Conservation (phyloP, 2,329 filamentous ascomycete species). For the Pezicula radicicola region DNA sequence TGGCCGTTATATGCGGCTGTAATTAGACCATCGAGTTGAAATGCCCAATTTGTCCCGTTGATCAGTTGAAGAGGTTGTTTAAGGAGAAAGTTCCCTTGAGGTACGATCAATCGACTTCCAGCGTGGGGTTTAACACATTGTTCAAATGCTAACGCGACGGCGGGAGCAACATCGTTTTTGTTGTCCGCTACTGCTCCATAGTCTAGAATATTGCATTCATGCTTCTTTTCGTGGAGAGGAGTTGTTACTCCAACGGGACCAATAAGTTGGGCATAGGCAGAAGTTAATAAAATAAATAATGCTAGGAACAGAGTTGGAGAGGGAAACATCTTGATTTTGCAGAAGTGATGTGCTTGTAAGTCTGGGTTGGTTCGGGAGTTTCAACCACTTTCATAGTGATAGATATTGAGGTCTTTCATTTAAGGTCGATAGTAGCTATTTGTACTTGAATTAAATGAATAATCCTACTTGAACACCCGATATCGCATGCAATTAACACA, state of each 20-base stretch:
- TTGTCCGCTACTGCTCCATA: slow-evolving; percentile 29
- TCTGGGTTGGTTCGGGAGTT: neutral
- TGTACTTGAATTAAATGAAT: too few relatives aligned
- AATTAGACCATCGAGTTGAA: slow-evolving; percentile 31
- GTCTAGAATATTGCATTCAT: slow-evolving; percentile 30
- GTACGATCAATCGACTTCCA: slow-evolving; percentile 24
- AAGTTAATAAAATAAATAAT: neutral
- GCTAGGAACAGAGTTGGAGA: neutral
- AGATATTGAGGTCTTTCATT: neutral
- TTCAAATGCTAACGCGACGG: slow-evolving; percentile 25
- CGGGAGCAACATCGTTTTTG: slow-evolving; percentile 26
- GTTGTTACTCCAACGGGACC: slow-evolving; percentile 27
- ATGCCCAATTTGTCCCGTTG: slow-evolving; percentile 30
- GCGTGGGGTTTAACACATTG: slow-evolving; percentile 19
- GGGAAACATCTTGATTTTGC: neutral
- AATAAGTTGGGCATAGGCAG: slow-evolving; percentile 12
- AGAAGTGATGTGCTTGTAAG: neutral
- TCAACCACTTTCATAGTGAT: neutral
- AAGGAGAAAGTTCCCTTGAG: slow-evolving; percentile 27
- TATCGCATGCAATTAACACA: too few relatives aligned
- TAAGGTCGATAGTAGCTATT: too few relatives aligned
- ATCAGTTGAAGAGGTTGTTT: slow-evolving; percentile 22
- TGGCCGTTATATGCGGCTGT: slow-evolving; percentile 27
- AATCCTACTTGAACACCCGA: too few relatives aligned
- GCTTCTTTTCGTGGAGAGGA: slow-evolving; percentile 21